These are phyloP conservation scores for Potentilla sterilis DNA, from an alignment of 306 rosid genomes.

Conservation along the genomic window DNA sequence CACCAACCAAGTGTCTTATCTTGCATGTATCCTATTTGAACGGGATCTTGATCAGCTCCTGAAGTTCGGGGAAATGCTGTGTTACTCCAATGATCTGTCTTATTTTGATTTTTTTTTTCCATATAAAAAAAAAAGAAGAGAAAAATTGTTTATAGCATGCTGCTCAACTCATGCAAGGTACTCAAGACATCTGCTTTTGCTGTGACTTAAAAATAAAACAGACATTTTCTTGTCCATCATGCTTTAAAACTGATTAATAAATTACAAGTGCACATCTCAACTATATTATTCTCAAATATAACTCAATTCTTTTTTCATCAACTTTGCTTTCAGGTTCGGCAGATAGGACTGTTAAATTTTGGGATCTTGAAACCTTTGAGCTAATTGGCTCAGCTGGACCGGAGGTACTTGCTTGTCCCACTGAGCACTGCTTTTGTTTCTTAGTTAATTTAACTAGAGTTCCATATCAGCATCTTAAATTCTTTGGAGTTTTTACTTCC, in stretches of 20 bases:
- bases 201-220: not conserved
- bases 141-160: too few relatives aligned
- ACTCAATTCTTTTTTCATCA: constrained; percentile 6
- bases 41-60: not conserved
- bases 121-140: too few relatives aligned
- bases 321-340: constrained; percentile 68
- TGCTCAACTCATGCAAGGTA: too few relatives aligned
- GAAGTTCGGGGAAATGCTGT: not conserved
- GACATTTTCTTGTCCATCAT: not conserved
- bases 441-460: constrained; percentile 16
- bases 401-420: constrained; percentile 60
- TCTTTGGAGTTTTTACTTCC: not conserved
- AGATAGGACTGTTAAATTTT: constrained; percentile 93
- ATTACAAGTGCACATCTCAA: not conserved
- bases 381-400: constrained; percentile 98
- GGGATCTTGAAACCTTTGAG: constrained; percentile 99
- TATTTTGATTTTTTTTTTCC: too few relatives aligned
- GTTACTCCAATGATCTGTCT: not conserved
- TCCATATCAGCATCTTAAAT: constrained; percentile 5
- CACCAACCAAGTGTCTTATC: not conserved
- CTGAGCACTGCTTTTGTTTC: constrained; percentile 22
- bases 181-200: not conserved
- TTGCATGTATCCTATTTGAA: not conserved
- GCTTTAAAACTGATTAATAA: not conserved
- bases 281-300: not conserved